Conservation (phyloP, 805 yeast species). For the Metschnikowia picachoensis region DNA sequence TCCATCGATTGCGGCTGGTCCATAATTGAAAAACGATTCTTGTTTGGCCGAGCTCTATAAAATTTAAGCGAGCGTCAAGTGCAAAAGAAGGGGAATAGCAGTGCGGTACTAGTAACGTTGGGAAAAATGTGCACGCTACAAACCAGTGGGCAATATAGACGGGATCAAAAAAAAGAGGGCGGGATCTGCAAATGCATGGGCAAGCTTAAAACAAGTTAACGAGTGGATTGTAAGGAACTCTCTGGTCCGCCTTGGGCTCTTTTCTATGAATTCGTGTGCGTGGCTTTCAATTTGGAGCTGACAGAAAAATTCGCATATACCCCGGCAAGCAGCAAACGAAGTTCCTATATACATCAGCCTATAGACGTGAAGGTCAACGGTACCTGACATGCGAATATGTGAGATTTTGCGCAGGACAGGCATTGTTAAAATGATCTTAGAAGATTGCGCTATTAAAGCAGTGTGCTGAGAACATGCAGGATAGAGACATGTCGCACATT, state of each 20-base stretch:
- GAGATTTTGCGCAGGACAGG: slow-evolving; percentile 11
- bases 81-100: not conserved
- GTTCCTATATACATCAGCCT: slow-evolving; percentile 6
- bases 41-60: not conserved
- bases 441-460: slow-evolving; percentile 8
- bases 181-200: not conserved
- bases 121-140: not conserved
- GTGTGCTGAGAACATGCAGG: not conserved
- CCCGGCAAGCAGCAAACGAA: slow-evolving; percentile 7
- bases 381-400: slow-evolving; percentile 13
- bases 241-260: not conserved
- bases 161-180: not conserved
- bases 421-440: slow-evolving; percentile 7
- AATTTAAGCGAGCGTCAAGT: not conserved
- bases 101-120: not conserved
- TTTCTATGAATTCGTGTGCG: not conserved
- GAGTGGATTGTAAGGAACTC: not conserved
- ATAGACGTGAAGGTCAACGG: slow-evolving; percentile 4
- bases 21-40: slow-evolving; percentile 5
- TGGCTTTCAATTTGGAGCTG: not conserved
- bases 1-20: slow-evolving; percentile 17
- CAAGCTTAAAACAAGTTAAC: not conserved
- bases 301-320: slow-evolving; percentile 1
- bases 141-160: not conserved
- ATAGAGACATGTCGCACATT: no score